phyloP scores from a whole-genome alignment of 495 filamentous ascomycete genomes.

The Hyaloscypha finlandica region DNA sequence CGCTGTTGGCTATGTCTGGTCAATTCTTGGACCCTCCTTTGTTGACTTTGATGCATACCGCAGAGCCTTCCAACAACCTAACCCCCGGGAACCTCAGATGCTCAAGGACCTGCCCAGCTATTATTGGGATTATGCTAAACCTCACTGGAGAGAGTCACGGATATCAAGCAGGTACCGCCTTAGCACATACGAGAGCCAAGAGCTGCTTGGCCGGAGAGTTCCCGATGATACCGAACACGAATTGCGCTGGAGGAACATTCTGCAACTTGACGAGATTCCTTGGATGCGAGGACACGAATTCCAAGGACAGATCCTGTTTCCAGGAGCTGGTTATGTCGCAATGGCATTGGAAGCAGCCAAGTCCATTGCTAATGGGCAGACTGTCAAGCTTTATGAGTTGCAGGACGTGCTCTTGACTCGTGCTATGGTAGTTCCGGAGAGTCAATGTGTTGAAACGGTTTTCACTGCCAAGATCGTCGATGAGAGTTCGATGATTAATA shows the following conservation, averaged over 20 bases:
- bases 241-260: constrained; percentile 54
- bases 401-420: constrained; percentile 26
- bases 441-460: not conserved
- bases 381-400: not conserved
- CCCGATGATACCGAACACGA: constrained; percentile 25
- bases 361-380: not conserved
- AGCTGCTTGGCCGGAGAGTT: not conserved
- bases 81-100: too few relatives aligned
- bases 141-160: constrained; percentile 49
- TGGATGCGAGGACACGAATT: constrained; percentile 57
- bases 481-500: not conserved
- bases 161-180: constrained; percentile 27
- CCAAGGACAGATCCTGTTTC: constrained; percentile 54
- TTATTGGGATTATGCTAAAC: constrained; percentile 46
- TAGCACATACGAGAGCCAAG: not conserved
- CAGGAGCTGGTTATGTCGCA: constrained; percentile 57
- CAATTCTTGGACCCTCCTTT: constrained; percentile 13
- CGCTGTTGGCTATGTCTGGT: constrained; percentile 39
- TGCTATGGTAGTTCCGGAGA: constrained; percentile 31
- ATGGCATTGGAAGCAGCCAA: constrained; percentile 52
- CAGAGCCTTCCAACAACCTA: too few relatives aligned
- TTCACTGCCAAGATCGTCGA: not conserved
- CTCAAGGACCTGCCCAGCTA: constrained; percentile 40
- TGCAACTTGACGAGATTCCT: constrained; percentile 49
- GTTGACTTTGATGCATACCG: not conserved